Percentiles rank a stretch among this genome's conserved stretches.
Conservation (phyloP, 2,329 filamentous ascomycete genomes). For the Didymosphaeria variabile region DNA sequence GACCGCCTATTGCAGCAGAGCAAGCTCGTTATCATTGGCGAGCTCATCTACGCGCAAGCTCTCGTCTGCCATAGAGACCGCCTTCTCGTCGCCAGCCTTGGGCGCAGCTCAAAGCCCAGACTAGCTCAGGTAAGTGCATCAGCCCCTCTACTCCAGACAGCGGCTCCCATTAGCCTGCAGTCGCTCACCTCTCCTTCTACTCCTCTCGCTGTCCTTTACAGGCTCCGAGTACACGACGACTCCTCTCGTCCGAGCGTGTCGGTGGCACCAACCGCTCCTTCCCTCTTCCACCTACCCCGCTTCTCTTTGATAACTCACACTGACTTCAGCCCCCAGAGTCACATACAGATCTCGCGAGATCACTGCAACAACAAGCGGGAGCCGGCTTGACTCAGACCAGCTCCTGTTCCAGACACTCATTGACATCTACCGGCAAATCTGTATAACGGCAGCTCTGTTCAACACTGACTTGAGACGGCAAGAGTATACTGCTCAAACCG, state of each 20-base stretch:
- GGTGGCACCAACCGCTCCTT: neutral
- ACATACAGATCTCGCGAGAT: neutral
- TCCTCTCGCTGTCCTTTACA: neutral
- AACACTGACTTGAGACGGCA: neutral
- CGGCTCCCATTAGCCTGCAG: neutral
- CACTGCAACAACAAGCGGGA: neutral
- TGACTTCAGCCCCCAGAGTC: neutral
- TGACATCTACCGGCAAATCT: conserved; percentile 5
- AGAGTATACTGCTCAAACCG: neutral
- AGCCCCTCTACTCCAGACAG: neutral
- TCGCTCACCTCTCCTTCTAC: neutral
- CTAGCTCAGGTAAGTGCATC: conserved; percentile 9
- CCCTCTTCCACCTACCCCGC: neutral
- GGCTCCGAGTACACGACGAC: neutral
- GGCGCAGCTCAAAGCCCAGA: neutral
- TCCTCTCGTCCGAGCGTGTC: neutral
- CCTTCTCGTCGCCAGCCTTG: neutral
- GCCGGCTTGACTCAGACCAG: neutral
- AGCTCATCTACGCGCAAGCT: neutral
- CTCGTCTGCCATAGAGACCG: neutral
- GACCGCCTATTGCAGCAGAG: neutral
- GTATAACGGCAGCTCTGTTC: conserved; percentile 2
- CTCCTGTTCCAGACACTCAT: neutral
- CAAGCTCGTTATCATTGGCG: neutral
- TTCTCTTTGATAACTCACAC: neutral